A percentile compares a stretch with the other conserved stretches of the same genome.
These are phyloP conservation scores for Kuraishia ogatae DNA, from an alignment of 805 yeast genomes.

Conservation along the genomic window DNA sequence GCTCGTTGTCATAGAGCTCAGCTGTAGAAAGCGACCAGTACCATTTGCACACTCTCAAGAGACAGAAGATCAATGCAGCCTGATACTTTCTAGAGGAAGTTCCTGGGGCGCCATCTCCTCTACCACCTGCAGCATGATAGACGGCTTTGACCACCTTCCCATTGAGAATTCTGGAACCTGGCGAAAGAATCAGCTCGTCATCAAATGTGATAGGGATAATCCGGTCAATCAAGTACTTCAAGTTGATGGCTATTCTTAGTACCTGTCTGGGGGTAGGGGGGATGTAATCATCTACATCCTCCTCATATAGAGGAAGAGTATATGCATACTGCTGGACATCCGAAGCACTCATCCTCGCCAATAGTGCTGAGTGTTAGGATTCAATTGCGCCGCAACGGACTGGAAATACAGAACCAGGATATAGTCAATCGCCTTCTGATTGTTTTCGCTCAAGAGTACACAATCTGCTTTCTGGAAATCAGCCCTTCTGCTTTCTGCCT, in stretches of 20 bases:
- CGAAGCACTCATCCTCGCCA: not conserved
- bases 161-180: conserved; percentile 53
- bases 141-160: conserved; percentile 51
- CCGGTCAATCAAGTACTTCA: conserved; percentile 65
- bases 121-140: conserved; percentile 74
- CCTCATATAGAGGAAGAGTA: conserved; percentile 1
- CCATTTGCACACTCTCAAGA: conserved; percentile 76
- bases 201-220: conserved; percentile 61
- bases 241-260: conserved; percentile 59
- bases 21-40: conserved; percentile 47
- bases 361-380: not conserved
- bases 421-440: too few species aligned
- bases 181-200: conserved; percentile 36
- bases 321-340: not conserved
- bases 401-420: too few species aligned
- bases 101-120: conserved; percentile 46
- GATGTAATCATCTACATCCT: conserved; percentile 15
- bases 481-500: not conserved
- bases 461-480: too few species aligned
- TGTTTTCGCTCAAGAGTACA: too few species aligned
- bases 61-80: conserved; percentile 59
- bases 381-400: not conserved
- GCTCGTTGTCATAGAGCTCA: conserved; percentile 61
- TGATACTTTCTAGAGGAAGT: conserved; percentile 55
- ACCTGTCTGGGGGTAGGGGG: conserved; percentile 61